phyloP scores from a whole-genome alignment of 2,329 filamentous ascomycete genomes.

The Dothistroma septosporum region DNA sequence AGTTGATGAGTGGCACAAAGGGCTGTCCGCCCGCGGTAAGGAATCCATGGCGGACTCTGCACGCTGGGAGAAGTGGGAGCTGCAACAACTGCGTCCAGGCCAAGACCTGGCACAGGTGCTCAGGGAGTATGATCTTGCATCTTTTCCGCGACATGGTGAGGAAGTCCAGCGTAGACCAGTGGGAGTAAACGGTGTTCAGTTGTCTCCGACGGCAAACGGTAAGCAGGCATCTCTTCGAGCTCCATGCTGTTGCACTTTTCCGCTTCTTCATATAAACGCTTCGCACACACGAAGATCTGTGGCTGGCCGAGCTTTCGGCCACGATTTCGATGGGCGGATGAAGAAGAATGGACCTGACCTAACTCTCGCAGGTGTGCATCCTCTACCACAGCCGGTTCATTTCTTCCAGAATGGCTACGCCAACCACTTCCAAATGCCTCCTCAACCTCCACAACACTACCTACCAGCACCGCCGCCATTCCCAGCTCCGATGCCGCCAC shows the following conservation, averaged over 20 bases:
- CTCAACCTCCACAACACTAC: constrained; percentile 6
- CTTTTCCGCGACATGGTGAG: constrained; percentile 24
- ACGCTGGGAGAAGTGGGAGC: constrained; percentile 73
- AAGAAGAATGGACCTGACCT: constrained; percentile 14
- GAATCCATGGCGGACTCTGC: constrained; percentile 57
- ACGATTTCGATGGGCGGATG: background rate
- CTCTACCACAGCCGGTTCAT: constrained; percentile 29
- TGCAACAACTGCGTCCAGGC: constrained; percentile 29
- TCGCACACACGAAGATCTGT: background rate
- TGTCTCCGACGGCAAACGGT: constrained; percentile 24
- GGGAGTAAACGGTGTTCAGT: constrained; percentile 20
- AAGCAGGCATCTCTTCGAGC: constrained; percentile 20
- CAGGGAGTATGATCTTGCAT: constrained; percentile 33
- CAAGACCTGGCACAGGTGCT: constrained; percentile 28
- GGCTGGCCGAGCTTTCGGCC: background rate
- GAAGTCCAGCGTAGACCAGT: constrained; percentile 22
- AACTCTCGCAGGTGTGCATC: constrained; percentile 24
- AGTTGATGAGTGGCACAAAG: constrained; percentile 75
- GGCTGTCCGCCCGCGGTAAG: constrained; percentile 61
- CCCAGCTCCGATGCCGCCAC: constrained; percentile 23
- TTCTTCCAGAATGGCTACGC: constrained; percentile 21
- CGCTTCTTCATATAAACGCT: background rate
- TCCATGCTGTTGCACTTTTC: constrained; percentile 3
- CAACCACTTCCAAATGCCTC: constrained; percentile 3
- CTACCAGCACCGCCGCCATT: constrained; percentile 9